Evolutionary conservation across 768 basidiomycete species (phyloP).

Genomic region (Chalciporus piperatus): DNA sequence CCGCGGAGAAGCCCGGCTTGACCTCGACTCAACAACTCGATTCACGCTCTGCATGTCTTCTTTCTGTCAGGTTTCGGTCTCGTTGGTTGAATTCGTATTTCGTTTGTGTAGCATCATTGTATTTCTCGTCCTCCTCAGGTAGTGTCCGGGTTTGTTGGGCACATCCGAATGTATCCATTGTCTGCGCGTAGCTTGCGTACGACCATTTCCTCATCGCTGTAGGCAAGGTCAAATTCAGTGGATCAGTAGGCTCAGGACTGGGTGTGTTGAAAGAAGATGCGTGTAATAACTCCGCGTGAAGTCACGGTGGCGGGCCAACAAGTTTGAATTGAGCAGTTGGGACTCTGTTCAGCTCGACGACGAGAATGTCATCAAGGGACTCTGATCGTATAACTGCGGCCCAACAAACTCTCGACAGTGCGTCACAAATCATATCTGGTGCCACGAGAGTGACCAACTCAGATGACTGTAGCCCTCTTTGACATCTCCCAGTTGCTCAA

Average conservation of each 20-base stretch:
- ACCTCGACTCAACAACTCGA: not conserved
- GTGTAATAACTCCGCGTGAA: no score
- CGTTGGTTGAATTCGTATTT: not conserved
- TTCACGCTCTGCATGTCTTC: not conserved
- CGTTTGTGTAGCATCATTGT: not conserved
- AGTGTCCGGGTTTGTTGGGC: not conserved
- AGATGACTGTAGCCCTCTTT: constrained; percentile 56
- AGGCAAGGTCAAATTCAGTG: no score
- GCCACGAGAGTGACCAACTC: constrained; percentile 4
- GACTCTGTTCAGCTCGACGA: not conserved
- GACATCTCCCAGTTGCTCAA: constrained; percentile 89
- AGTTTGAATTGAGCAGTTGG: no score
- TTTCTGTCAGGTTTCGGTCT: not conserved
- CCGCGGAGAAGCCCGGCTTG: not conserved
- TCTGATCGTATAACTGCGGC: constrained; percentile 60
- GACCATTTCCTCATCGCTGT: no score
- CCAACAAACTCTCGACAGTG: constrained; percentile 70
- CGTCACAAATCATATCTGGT: constrained; percentile 25
- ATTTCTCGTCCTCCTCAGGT: not conserved
- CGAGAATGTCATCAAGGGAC: constrained; percentile 44
- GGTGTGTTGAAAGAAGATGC: no score
- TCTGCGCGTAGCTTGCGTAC: no score
- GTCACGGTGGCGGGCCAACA: not conserved
- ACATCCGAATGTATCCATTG: no score
- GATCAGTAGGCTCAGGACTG: no score